These are phyloP conservation scores for Ocimum tenuiflorum DNA, from an alignment of 257 asterid genomes.

Conservation along the genomic window DNA sequence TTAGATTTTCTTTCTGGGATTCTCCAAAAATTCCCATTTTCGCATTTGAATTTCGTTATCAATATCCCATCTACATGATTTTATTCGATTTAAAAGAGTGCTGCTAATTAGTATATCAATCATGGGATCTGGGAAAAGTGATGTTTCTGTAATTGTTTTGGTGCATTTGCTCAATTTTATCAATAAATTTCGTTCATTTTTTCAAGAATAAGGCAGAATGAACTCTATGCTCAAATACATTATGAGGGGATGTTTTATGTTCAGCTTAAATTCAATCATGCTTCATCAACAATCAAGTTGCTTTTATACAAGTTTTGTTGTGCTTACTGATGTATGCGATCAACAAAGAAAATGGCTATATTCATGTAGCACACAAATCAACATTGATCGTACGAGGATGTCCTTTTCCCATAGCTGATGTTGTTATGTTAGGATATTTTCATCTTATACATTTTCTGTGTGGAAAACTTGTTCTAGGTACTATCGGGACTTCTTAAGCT, in stretches of 20 bases:
- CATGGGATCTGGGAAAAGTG: neutral
- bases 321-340: too few species aligned
- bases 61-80: too few species aligned
- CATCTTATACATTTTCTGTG: neutral
- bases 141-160: neutral
- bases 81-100: too few species aligned
- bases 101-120: neutral
- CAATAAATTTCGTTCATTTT: neutral
- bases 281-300: neutral
- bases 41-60: too few species aligned
- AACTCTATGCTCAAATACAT: neutral
- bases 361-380: too few species aligned
- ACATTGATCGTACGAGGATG: neutral
- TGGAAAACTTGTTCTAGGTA: constrained; percentile 33
- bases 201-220: neutral
- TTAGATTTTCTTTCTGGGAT: neutral
- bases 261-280: too few species aligned
- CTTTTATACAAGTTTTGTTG: neutral
- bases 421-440: constrained; percentile 7
- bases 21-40: constrained; percentile 11
- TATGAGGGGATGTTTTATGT: neutral
- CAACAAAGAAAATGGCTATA: too few species aligned
- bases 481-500: constrained; percentile 69
- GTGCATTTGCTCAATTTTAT: neutral
- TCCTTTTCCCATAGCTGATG: neutral